phyloP scores from a whole-genome alignment of 257 asterid species.

The Phtheirospermum japonicum region DNA sequence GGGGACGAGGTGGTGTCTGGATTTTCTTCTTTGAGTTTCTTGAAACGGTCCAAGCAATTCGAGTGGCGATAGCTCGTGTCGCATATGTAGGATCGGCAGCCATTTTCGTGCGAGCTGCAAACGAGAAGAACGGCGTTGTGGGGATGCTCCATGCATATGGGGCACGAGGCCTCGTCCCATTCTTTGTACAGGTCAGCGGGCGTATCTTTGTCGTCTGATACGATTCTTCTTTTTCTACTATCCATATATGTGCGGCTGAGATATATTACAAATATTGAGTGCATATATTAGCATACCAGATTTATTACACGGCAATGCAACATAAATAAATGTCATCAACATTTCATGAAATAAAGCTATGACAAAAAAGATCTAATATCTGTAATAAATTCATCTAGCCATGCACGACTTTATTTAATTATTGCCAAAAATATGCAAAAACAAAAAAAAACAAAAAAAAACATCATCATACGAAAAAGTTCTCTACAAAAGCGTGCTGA shows the following conservation, averaged over 20 bases:
- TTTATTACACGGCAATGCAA: conserved; percentile 19
- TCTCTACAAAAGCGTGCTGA: too few species aligned
- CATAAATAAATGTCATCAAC: conserved; percentile 1
- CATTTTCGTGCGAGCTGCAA: conserved; percentile 83
- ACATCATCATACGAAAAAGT: too few species aligned
- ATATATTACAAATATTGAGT: conserved; percentile 52
- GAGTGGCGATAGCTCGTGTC: conserved; percentile 94
- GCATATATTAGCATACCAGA: conserved; percentile 34
- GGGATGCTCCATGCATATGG: conserved; percentile 91
- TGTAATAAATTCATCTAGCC: too few species aligned
- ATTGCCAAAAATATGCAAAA: too few species aligned
- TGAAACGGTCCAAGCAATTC: conserved; percentile 85
- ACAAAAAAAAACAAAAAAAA: too few species aligned
- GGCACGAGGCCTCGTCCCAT: conserved; percentile 91
- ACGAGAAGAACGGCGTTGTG: conserved; percentile 86
- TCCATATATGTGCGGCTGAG: conserved; percentile 85
- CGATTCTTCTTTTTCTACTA: conserved; percentile 83
- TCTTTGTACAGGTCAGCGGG: conserved; percentile 60
- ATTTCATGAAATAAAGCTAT: conserved; percentile 14
- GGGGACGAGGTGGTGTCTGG: conserved; percentile 17
- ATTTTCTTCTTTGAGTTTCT: conserved; percentile 51
- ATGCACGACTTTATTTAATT: too few species aligned
- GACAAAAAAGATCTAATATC: background rate
- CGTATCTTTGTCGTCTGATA: conserved; percentile 64
- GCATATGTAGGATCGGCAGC: conserved; percentile 87